These are phyloP conservation scores for Boletus sp. DNA, from an alignment of 1,284 basidiomycete genomes.

Conservation along the genomic window DNA sequence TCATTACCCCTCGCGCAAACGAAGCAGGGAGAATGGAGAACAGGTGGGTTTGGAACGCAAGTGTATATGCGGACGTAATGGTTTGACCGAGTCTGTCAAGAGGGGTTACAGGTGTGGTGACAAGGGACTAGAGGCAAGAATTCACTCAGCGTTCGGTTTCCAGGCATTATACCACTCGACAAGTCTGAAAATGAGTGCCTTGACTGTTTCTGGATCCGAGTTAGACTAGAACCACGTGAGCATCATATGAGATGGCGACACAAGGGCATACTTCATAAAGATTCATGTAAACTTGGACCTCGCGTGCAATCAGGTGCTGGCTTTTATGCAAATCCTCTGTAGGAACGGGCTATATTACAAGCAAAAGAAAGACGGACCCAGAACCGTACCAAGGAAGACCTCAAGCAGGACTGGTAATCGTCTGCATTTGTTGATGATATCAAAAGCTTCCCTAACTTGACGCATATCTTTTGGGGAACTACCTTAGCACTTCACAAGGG, in stretches of 20 bases:
- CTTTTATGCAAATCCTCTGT: constrained; percentile 61
- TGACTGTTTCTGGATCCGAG: constrained; percentile 46
- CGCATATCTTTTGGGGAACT: constrained; percentile 41
- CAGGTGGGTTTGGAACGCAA: constrained; percentile 66
- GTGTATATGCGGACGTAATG: constrained; percentile 55
- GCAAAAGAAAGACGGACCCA: neutral
- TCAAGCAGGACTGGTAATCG: constrained; percentile 61
- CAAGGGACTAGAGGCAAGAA: constrained; percentile 7
- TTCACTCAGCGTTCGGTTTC: constrained; percentile 56
- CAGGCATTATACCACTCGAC: constrained; percentile 66
- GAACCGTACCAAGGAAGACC: constrained; percentile 55
- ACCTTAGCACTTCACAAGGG: neutral
- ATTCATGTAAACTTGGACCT: constrained; percentile 55
- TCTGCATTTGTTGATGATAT: constrained; percentile 50
- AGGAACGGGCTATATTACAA: constrained; percentile 1
- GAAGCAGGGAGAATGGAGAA: constrained; percentile 63
- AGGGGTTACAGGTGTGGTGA: constrained; percentile 10
- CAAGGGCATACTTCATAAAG: constrained; percentile 53
- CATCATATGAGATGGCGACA: constrained; percentile 1
- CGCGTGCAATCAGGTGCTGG: constrained; percentile 54
- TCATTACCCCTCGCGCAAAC: constrained; percentile 62
- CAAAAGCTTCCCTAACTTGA: constrained; percentile 50
- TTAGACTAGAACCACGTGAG: constrained; percentile 37
- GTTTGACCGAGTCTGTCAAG: constrained; percentile 54
- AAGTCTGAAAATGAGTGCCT: constrained; percentile 50